phyloP scores from a whole-genome alignment of 768 basidiomycete genomes.

The Termitomyces sp. region DNA sequence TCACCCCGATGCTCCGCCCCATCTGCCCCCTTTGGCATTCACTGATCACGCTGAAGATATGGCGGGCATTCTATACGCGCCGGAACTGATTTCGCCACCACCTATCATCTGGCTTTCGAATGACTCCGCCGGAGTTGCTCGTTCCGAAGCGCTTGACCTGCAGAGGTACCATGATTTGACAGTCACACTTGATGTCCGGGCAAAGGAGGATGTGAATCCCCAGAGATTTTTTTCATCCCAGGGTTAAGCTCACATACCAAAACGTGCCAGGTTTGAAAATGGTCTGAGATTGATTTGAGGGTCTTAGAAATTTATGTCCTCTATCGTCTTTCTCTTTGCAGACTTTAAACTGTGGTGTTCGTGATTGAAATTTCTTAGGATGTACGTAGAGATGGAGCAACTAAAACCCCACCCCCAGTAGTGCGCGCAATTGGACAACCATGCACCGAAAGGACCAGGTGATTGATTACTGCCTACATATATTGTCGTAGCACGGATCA shows the following conservation, averaged over 20 bases:
- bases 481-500: too few relatives aligned
- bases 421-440: too few relatives aligned
- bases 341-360: not conserved
- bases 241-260: not conserved
- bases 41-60: conserved; percentile 74
- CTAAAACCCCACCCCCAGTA: too few relatives aligned
- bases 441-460: too few relatives aligned
- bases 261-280: too few relatives aligned
- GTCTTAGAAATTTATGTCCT: conserved; percentile 11
- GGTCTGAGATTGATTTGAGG: conserved; percentile 2
- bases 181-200: conserved; percentile 64
- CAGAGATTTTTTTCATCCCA: conserved; percentile 29
- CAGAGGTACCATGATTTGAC: conserved; percentile 67
- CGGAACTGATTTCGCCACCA: conserved; percentile 70
- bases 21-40: conserved; percentile 62
- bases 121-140: conserved; percentile 67
- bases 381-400: not conserved
- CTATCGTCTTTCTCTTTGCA: not conserved
- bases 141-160: conserved; percentile 71
- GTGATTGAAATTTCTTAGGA: conserved; percentile 1
- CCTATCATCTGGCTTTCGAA: conserved; percentile 86
- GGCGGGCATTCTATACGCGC: conserved; percentile 74
- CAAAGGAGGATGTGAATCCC: conserved; percentile 43
- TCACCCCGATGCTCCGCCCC: conserved; percentile 72
- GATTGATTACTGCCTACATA: too few relatives aligned